phyloP scores from a whole-genome alignment of 1,284 basidiomycete species.

The Ganoderma sp. region DNA sequence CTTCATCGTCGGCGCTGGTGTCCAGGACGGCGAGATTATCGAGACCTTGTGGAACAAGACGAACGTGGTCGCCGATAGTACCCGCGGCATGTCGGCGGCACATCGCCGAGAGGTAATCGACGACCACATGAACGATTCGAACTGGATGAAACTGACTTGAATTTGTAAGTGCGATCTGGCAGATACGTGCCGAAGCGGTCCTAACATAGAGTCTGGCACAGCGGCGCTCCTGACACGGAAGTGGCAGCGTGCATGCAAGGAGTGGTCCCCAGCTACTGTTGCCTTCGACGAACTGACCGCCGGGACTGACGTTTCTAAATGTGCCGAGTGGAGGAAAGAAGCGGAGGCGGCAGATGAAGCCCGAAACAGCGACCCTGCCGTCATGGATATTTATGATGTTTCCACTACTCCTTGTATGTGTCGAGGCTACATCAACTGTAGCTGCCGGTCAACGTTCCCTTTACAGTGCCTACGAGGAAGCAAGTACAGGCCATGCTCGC shows the following conservation, averaged over 20 bases:
- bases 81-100: too few species aligned
- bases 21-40: conserved; percentile 33
- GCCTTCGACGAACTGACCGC: neutral
- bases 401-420: neutral
- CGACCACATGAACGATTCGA: conserved; percentile 35
- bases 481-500: neutral
- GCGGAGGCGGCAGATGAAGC: neutral
- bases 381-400: neutral
- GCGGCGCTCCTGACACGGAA: neutral
- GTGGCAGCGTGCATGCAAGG: neutral
- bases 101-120: conserved; percentile 16
- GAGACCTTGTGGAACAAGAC: conserved; percentile 10
- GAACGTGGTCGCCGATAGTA: too few species aligned
- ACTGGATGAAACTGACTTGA: conserved; percentile 32
- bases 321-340: neutral
- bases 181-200: too few species aligned
- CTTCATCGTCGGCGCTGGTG: conserved; percentile 30
- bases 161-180: conserved; percentile 16
- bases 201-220: too few species aligned
- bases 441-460: neutral
- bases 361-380: neutral
- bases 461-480: neutral
- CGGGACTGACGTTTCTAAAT: neutral
- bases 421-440: too few species aligned
- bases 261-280: neutral